Conservation (phyloP, 2,329 filamentous ascomycete species). For the Emmonsiellopsis sp. region DNA sequence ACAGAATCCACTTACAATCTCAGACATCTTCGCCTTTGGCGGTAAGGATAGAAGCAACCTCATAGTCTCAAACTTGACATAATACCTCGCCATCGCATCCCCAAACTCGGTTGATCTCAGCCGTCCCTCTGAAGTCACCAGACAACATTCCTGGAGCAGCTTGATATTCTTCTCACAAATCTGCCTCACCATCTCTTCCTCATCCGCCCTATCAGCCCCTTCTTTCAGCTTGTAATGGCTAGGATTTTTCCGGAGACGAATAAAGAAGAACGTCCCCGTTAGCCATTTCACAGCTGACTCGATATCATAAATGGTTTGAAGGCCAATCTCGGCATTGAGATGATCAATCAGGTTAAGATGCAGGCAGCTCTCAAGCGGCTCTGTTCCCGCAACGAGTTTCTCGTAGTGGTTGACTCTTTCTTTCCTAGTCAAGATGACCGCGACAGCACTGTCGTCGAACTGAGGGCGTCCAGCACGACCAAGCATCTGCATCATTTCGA, state of each 20-base stretch:
- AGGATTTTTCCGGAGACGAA: conserved; percentile 63
- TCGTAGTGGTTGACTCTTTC: conserved; percentile 59
- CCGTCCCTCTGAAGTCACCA: conserved; percentile 43
- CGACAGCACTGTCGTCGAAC: conserved; percentile 66
- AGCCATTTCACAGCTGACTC: conserved; percentile 65
- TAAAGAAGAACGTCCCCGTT: conserved; percentile 64
- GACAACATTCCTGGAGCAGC: conserved; percentile 49
- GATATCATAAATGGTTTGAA: conserved; percentile 60
- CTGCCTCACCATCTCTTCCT: conserved; percentile 56
- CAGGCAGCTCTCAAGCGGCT: conserved; percentile 66
- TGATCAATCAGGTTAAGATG: conserved; percentile 75
- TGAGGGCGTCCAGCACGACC: conserved; percentile 75
- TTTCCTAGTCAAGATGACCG: conserved; percentile 68
- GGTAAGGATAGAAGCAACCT: conserved; percentile 55
- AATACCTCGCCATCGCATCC: conserved; percentile 73
- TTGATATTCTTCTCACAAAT: conserved; percentile 63
- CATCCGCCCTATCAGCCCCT: conserved; percentile 37
- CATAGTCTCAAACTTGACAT: conserved; percentile 73
- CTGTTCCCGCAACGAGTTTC: conserved; percentile 61
- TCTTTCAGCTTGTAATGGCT: conserved; percentile 58
- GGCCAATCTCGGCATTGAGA: conserved; percentile 71
- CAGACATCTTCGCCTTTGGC: conserved; percentile 50
- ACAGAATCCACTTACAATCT: conserved; percentile 49
- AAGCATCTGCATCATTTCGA: conserved; percentile 87
- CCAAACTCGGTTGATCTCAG: conserved; percentile 63